Evolutionary conservation across 805 yeast genomes (phyloP).

Genomic region (Cyberlindnera maclurae): DNA sequence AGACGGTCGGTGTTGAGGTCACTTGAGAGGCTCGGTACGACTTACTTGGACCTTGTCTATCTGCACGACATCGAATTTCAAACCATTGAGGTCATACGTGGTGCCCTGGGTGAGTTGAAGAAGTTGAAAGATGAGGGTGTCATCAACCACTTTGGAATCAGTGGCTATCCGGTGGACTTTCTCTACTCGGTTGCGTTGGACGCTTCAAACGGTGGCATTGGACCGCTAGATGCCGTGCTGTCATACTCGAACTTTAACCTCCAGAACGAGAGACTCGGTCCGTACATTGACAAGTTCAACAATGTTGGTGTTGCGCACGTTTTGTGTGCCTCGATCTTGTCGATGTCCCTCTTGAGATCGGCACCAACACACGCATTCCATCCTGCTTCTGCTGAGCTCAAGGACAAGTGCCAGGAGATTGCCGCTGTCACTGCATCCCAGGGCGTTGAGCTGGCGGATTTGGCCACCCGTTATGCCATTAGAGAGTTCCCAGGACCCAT

Average conservation of each 20-base stretch:
- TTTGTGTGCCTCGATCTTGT: conserved; percentile 78
- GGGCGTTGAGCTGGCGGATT: conserved; percentile 65
- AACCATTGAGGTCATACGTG: conserved; percentile 42
- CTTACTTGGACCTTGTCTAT: conserved; percentile 73
- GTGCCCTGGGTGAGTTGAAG: conserved; percentile 56
- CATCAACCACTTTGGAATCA: conserved; percentile 62
- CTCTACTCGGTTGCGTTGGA: conserved; percentile 44
- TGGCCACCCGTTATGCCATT: conserved; percentile 73
- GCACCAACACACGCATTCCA: conserved; percentile 68
- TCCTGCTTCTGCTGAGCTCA: conserved; percentile 62
- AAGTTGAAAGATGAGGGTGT: conserved; percentile 56
- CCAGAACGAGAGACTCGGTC: conserved; percentile 56
- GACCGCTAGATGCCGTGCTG: conserved; percentile 66
- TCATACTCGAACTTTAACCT: conserved; percentile 78
- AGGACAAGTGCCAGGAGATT: conserved; percentile 30
- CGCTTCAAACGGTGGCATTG: conserved; percentile 35
- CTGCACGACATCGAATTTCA: conserved; percentile 89
- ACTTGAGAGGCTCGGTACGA: conserved; percentile 54
- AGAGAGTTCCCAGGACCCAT: conserved; percentile 42
- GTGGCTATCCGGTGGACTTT: conserved; percentile 81
- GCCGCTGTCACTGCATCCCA: conserved; percentile 34
- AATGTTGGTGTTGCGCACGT: conserved; percentile 47
- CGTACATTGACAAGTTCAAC: conserved; percentile 42
- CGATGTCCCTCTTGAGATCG: conserved; percentile 78
- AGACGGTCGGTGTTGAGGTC: conserved; percentile 61